phyloP scores from a whole-genome alignment of 306 rosid genomes.

The Canavalia ensiformis region DNA sequence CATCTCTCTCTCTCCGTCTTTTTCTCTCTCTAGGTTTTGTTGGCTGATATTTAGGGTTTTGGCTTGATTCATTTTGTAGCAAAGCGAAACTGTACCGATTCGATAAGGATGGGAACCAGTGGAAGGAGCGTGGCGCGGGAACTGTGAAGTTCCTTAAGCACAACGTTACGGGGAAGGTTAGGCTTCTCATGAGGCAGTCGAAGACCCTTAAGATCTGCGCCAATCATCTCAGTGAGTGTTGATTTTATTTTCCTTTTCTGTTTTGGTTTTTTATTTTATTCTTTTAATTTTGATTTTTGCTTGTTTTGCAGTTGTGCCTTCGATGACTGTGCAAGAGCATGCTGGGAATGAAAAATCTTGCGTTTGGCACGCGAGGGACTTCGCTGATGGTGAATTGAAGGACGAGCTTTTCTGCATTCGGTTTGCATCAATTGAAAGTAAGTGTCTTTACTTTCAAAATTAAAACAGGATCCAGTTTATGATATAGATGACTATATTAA shows the following conservation, averaged over 20 bases:
- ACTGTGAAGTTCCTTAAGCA: slow-evolving; percentile 84
- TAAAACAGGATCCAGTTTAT: too few relatives aligned
- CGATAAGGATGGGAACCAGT: slow-evolving; percentile 88
- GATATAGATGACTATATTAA: not conserved
- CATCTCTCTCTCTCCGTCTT: not conserved
- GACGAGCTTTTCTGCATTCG: slow-evolving; percentile 91
- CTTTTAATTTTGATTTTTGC: not conserved
- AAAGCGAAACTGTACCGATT: slow-evolving; percentile 86
- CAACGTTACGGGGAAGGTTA: slow-evolving; percentile 69
- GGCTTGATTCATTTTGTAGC: slow-evolving; percentile 44
- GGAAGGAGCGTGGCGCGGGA: slow-evolving; percentile 96
- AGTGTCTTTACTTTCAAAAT: slow-evolving; percentile 39
- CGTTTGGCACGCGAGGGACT: slow-evolving; percentile 93
- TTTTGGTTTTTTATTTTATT: too few relatives aligned
- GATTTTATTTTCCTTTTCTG: not conserved
- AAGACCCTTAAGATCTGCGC: slow-evolving; percentile 95
- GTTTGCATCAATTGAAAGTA: slow-evolving; percentile 85
- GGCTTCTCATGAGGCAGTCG: slow-evolving; percentile 92
- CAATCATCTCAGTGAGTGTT: slow-evolving; percentile 76
- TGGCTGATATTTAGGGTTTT: not conserved
- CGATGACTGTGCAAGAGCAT: slow-evolving; percentile 87
- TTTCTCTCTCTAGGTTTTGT: not conserved
- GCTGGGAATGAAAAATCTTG: slow-evolving; percentile 91
- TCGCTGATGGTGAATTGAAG: slow-evolving; percentile 89
- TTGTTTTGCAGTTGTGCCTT: slow-evolving; percentile 45